phyloP scores from a whole-genome alignment of 768 basidiomycete species.

The Panaeolus papilionaceus region DNA sequence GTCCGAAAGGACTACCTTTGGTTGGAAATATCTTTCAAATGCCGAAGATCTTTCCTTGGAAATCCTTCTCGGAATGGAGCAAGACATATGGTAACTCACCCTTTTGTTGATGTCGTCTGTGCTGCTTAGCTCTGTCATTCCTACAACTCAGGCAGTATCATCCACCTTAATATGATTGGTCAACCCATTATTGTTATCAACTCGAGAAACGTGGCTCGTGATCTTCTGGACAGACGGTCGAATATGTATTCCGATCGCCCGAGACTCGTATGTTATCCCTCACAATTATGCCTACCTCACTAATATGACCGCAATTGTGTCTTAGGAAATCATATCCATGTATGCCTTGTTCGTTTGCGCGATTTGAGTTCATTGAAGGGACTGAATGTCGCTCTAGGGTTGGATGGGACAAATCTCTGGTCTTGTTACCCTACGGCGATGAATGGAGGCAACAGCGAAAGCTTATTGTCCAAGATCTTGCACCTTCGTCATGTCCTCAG shows the following conservation, averaged over 20 bases:
- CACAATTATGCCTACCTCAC: background rate
- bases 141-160: constrained; percentile 31
- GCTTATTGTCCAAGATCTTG: constrained; percentile 32
- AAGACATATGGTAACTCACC: constrained; percentile 36
- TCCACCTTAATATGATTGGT: constrained; percentile 28
- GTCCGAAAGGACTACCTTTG: constrained; percentile 47
- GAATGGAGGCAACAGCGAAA: constrained; percentile 34
- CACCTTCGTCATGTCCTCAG: constrained; percentile 38
- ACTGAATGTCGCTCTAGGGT: constrained; percentile 19
- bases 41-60: constrained; percentile 38
- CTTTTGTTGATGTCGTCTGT: background rate
- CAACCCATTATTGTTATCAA: constrained; percentile 33
- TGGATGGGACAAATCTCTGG: constrained; percentile 42
- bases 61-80: constrained; percentile 44
- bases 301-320: background rate
- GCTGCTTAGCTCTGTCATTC: background rate
- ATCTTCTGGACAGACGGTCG: constrained; percentile 35
- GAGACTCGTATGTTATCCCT: background rate
- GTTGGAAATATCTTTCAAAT: constrained; percentile 54
- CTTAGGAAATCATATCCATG: constrained; percentile 4
- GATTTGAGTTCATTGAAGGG: background rate
- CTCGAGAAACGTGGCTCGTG: constrained; percentile 27
- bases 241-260: constrained; percentile 36
- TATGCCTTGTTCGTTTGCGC: background rate
- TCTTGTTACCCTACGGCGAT: constrained; percentile 37